Percentiles rank a stretch among this genome's conserved stretches.
Evolutionary conservation across 306 rosid species (phyloP).

Genomic region (Castanopsis chinensis): DNA sequence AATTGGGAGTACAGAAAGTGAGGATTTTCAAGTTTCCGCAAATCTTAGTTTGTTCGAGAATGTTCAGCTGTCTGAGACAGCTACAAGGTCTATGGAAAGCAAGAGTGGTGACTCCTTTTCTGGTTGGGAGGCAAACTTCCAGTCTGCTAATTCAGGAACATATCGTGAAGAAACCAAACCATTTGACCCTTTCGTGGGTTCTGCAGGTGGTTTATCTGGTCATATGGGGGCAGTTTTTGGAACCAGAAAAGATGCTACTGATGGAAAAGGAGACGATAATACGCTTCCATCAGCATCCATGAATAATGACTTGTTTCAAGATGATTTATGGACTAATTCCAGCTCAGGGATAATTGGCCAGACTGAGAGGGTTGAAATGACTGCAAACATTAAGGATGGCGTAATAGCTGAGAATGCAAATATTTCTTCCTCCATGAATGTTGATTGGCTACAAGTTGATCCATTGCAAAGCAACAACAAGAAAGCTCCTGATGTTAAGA

Average conservation of each 20-base stretch:
- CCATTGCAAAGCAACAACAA: constrained; percentile 40
- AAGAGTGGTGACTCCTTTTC: constrained; percentile 53
- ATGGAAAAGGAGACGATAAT: constrained; percentile 32
- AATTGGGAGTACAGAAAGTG: constrained; percentile 20
- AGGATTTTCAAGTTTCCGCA: constrained; percentile 29
- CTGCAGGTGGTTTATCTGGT: constrained; percentile 35
- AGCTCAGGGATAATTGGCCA: constrained; percentile 29
- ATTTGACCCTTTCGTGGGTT: constrained; percentile 40
- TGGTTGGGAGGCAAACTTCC: constrained; percentile 73
- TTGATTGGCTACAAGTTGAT: constrained; percentile 52
- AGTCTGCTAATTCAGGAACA: constrained; percentile 45
- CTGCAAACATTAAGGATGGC: constrained; percentile 26
- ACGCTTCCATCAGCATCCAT: constrained; percentile 40
- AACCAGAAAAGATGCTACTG: constrained; percentile 28
- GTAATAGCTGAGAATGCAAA: constrained; percentile 28
- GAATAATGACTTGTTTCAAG: constrained; percentile 54
- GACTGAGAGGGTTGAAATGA: constrained; percentile 42
- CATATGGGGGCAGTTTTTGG: constrained; percentile 43
- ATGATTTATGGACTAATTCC: constrained; percentile 50
- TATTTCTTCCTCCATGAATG: constrained; percentile 30
- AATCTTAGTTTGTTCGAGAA: constrained; percentile 64
- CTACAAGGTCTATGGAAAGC: constrained; percentile 33
- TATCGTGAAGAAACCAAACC: constrained; percentile 39
- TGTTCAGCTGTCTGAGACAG: constrained; percentile 36
- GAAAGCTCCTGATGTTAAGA: constrained; percentile 31